Base-by-base conservation (phyloP, 768 basidiomycete genomes). In the Naematelia aurantialba region DNA sequence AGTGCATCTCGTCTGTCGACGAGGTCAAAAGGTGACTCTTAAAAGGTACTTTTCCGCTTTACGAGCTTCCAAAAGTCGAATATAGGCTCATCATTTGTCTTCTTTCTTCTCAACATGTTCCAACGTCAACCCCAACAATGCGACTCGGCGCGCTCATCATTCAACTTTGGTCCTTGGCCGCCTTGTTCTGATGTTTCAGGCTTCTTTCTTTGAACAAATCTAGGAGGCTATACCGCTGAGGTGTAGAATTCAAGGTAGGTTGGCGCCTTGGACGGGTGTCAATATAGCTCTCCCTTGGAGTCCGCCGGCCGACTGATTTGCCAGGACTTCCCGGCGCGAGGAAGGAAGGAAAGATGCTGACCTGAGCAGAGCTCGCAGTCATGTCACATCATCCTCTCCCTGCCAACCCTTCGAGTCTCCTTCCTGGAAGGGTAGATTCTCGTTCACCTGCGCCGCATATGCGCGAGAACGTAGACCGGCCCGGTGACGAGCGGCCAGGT, bases 401-500 rank as follows among this genome's bases (percentile, higher is more conserved):
- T 17, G 11, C 50, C 50, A 51, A 51, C 19, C 50, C 50, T 29
- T 22, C 21, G 10, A 29, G 14, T 22, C 10, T 12, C n/a, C 34
- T 39, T 17, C 34, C 34, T 39, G 50, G 13, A 11, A 4, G 21
- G 4, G 14, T 25, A 11, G 19, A 4, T 25, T 17, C 14, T 24
- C 50, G 50, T 11, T 51, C 50, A 11, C 50, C 50, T 21, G 12
- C 50, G 4, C n/a, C n/a, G n/a, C n/a, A n/a, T n/a, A n/a, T n/a
- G n/a, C 19, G 50, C 11, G 21, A 51, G 50, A 51, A 39, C 34
- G 8, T 39, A 39, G 34, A 39, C 8, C 34, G 34, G 34, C 34
- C 8, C 8, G 49, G 50, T 12, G 61, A 60, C 8, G 62, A 65
- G n/a, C 52, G 34, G 31, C 56, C 59, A 31, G 68, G 68, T 12